phyloP scores from a whole-genome alignment of 1,284 basidiomycete species.

The Irpex sp. region DNA sequence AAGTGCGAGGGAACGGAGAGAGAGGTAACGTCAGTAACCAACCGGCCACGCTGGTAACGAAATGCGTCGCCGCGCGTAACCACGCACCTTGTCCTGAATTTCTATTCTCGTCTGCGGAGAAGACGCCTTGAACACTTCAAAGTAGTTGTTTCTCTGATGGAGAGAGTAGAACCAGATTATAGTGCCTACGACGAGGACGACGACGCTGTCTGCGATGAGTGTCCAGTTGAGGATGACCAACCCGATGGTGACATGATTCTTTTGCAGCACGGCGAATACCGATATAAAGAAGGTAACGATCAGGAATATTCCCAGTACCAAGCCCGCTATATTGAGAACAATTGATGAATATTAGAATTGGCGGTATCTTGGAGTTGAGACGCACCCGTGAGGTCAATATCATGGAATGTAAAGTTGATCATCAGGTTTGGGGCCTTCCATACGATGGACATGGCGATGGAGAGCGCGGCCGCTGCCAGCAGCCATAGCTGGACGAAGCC shows the following conservation, averaged over 20 bases:
- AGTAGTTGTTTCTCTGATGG: conserved; percentile 63
- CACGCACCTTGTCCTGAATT: conserved; percentile 69
- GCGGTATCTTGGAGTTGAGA: conserved; percentile 10
- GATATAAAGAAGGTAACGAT: conserved; percentile 69
- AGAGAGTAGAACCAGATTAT: conserved; percentile 80
- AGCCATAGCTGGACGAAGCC: conserved; percentile 65
- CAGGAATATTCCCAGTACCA: conserved; percentile 64
- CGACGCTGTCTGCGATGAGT: conserved; percentile 58
- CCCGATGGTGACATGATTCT: conserved; percentile 61
- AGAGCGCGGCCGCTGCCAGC: conserved; percentile 61
- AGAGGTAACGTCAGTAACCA: not conserved
- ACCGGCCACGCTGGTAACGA: not conserved
- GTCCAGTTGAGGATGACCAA: conserved; percentile 73
- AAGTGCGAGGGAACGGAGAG: conserved; percentile 1
- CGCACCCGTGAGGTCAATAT: conserved; percentile 59
- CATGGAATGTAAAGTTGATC: conserved; percentile 64
- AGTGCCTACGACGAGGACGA: conserved; percentile 59
- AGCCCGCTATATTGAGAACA: conserved; percentile 48
- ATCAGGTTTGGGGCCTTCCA: conserved; percentile 65
- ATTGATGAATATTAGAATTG: not conserved
- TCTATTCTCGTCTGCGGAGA: conserved; percentile 44
- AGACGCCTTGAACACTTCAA: conserved; percentile 48
- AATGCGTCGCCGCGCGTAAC: too few relatives aligned
- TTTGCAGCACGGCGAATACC: conserved; percentile 64
- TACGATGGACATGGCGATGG: conserved; percentile 63